These are phyloP conservation scores for Coemansia sp. DNA, from an alignment of 192 early-diverging fungal species.

Conservation along the genomic window DNA sequence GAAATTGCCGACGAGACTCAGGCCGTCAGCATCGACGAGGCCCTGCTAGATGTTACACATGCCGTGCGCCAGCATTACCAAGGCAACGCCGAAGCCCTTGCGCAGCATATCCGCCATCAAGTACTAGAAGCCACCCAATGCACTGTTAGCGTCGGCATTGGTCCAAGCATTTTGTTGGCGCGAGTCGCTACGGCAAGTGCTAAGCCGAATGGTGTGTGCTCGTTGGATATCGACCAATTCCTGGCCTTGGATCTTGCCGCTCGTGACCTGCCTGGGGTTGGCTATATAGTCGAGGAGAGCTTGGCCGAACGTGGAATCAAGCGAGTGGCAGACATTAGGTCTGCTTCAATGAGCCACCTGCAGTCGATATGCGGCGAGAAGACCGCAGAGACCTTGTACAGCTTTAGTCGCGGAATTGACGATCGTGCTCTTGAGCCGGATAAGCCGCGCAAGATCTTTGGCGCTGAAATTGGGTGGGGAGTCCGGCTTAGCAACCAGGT, in stretches of 20 bases:
- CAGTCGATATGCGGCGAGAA: conserved; percentile 73
- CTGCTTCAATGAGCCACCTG: conserved; percentile 43
- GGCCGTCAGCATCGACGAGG: conserved; percentile 88
- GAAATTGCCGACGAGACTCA: conserved; percentile 69
- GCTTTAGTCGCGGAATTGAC: conserved; percentile 80
- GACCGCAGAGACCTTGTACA: conserved; percentile 67
- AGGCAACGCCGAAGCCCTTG: conserved; percentile 31
- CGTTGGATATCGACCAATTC: conserved; percentile 19
- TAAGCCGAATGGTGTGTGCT: conserved; percentile 68
- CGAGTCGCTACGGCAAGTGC: conserved; percentile 72
- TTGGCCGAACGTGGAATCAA: conserved; percentile 51
- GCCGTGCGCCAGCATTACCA: conserved; percentile 22
- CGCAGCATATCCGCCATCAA: conserved; percentile 57
- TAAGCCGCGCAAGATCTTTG: conserved; percentile 72
- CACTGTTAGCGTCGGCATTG: conserved; percentile 77
- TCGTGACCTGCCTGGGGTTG: conserved; percentile 60
- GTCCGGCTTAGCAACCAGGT: conserved; percentile 76
- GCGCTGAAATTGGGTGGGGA: conserved; percentile 89
- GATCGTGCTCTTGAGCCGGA: conserved; percentile 66
- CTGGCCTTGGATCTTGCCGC: conserved; percentile 8
- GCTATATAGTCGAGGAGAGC: conserved; percentile 55
- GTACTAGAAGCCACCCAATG: conserved; percentile 63
- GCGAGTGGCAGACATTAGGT: conserved; percentile 55
- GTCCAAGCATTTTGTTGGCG: conserved; percentile 72
- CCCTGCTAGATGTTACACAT: conserved; percentile 69